Evolutionary conservation across 192 early-diverging fungal genomes (phyloP).

Genomic region (Martensiomyces pterosporus): DNA sequence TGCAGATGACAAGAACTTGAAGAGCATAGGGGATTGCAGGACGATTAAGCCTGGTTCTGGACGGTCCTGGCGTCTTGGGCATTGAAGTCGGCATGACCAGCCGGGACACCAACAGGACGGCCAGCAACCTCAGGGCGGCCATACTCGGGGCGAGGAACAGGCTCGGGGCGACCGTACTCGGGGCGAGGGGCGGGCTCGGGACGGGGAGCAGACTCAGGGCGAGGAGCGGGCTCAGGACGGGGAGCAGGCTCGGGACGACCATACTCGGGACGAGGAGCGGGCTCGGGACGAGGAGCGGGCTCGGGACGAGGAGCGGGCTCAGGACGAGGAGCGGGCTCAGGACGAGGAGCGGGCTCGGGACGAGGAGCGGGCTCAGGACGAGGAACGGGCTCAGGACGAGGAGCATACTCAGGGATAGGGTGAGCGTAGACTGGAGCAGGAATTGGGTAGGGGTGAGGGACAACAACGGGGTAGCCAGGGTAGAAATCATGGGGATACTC

Average conservation of each 20-base stretch:
- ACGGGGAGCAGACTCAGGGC: neutral
- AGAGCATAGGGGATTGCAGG: neutral
- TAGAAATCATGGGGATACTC: neutral
- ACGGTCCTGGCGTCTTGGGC: constrained; percentile 35
- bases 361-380: no score
- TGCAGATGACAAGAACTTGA: neutral
- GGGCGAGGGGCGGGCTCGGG: neutral
- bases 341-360: no score
- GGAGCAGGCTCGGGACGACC: no score
- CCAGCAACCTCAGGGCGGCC: neutral
- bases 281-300: no score
- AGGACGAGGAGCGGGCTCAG: no score
- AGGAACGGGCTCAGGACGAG: no score
- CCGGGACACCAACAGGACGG: neutral
- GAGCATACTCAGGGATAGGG: neutral
- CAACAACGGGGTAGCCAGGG: constrained; percentile 2
- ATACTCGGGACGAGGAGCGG: no score
- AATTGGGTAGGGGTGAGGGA: no score
- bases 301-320: no score
- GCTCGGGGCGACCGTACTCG: neutral
- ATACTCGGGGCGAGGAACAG: neutral
- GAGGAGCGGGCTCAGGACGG: neutral
- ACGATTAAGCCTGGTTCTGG: constrained; percentile 41
- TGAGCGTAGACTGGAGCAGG: neutral
- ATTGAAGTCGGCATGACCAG: constrained; percentile 25